Evolutionary conservation across 2,329 filamentous ascomycete species (phyloP).

Genomic region (Pseudogymnoascus sp.): DNA sequence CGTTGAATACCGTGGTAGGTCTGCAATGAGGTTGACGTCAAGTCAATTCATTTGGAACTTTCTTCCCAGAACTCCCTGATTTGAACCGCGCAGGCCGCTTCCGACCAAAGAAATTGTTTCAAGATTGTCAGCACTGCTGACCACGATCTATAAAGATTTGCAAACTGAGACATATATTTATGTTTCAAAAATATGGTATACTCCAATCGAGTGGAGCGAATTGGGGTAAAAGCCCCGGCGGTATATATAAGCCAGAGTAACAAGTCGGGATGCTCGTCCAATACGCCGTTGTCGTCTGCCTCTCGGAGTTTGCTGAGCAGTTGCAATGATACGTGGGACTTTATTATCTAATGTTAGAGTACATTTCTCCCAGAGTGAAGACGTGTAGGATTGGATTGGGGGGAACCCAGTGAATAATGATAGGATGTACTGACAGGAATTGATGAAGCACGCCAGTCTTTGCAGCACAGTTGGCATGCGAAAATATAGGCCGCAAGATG

Average conservation of each 20-base stretch:
- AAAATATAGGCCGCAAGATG: conserved; percentile 35
- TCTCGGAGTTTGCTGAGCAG: conserved; percentile 29
- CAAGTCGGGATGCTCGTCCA: conserved; percentile 28
- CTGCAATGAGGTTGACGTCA: no score
- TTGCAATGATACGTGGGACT: conserved; percentile 28
- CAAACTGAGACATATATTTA: conserved; percentile 11
- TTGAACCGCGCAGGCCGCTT: conserved; percentile 28
- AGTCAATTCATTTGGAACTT: not conserved
- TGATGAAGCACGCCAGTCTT: conserved; percentile 30
- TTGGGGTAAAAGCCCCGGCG: conserved; percentile 32
- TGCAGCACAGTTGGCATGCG: conserved; percentile 34
- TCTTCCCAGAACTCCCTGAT: conserved; percentile 30
- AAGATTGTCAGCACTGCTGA: conserved; percentile 26
- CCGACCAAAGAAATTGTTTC: conserved; percentile 34
- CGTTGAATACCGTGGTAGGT: no score
- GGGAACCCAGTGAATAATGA: not conserved
- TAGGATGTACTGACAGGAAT: conserved; percentile 32
- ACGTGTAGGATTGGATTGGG: no score
- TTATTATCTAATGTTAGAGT: not conserved
- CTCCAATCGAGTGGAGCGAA: conserved; percentile 25
- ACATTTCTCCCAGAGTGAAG: no score
- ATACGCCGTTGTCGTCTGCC: conserved; percentile 23
- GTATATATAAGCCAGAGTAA: conserved; percentile 32
- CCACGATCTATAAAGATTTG: conserved; percentile 26
- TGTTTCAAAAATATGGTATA: conserved; percentile 21